Base-by-base conservation (phyloP, 352 stramenopile species). In the Peronospora destructor region DNA sequence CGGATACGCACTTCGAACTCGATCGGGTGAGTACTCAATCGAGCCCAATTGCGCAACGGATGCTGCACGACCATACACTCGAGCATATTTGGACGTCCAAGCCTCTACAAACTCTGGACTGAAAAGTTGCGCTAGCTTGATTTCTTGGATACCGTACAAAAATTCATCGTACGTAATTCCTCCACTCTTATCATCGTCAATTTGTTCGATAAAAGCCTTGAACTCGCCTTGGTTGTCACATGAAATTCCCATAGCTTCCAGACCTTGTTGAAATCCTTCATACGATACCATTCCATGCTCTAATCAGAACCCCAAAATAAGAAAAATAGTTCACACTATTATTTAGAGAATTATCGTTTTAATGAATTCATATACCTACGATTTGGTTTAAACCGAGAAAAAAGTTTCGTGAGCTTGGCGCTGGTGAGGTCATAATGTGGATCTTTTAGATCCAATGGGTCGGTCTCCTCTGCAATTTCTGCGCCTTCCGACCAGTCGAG, bases 41-140 rank as follows among this genome's bases (percentile, higher is more conserved):
- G 76, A 76, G 5, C 82, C 75, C 8, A 92, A 41, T 32, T 49
- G 37, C 5, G 66, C 39, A 25, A 54, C 35, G 25, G 60, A 36
- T 19, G 56, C 28, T 9, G 43, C 42, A 16, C 6, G 17, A 14
- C 57, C 61, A 29, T 66, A 52, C 29, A 60, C 38, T 10, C 59
- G 58, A 35, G 35, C 17, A 41, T 66, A 66, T 16, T 71, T 48
- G 6, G 16, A 21, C 5, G 53, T 47, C 30, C 64, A 28, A 5
- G 83, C 66, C 0, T 28, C 44, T 4, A 90, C 36, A 53, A 85
- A 81, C 13, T 74, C 65, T 5, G 70, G 64, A 39, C 67, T 84
- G 45, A 95, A 91, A 44, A 95, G 73, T 36, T 94, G 80, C 13
- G 83, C 83, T 33, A 94, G 50, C 58, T 95, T 95, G 51, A 95